Conservation (phyloP, 2,329 filamentous ascomycete species). For the Fusarium sp. region DNA sequence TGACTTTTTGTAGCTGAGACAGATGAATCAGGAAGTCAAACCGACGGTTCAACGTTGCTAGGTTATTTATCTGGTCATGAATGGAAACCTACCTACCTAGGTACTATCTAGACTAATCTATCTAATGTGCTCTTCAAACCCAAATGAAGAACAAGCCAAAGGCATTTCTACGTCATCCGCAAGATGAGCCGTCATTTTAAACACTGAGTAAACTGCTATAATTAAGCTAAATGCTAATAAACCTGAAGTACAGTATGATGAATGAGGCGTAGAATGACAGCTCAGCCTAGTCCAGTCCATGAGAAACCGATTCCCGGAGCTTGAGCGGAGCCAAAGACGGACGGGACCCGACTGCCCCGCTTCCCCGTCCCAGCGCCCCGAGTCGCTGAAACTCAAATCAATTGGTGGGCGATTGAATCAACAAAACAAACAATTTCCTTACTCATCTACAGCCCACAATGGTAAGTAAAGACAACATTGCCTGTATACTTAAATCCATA, state of each 20-base stretch:
- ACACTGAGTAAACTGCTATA: not conserved
- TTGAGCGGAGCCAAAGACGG: constrained; percentile 25
- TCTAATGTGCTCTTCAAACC: not conserved
- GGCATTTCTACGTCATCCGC: not conserved
- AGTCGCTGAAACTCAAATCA: constrained; percentile 32
- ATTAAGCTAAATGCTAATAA: not conserved
- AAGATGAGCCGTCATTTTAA: no score
- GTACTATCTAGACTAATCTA: not conserved
- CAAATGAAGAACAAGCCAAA: not conserved
- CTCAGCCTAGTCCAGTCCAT: not conserved
- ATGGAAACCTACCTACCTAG: not conserved
- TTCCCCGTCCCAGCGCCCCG: constrained; percentile 25
- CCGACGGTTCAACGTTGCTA: not conserved
- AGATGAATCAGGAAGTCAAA: constrained; percentile 12
- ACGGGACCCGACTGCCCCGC: constrained; percentile 28
- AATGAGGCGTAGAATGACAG: constrained; percentile 16
- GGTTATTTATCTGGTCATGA: not conserved
- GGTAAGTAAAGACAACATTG: constrained; percentile 6
- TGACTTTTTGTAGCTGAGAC: constrained; percentile 13
- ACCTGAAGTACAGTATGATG: constrained; percentile 12
- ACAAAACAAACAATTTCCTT: constrained; percentile 24
- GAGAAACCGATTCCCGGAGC: not conserved
- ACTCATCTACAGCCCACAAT: constrained; percentile 10
- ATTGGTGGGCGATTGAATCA: constrained; percentile 17
- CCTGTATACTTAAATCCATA: not conserved